Evolutionary conservation across 2,329 filamentous ascomycete species (phyloP), one percentile per base, ranked within the genome.

Genomic region (Nigrospora sphaerica): DNA sequence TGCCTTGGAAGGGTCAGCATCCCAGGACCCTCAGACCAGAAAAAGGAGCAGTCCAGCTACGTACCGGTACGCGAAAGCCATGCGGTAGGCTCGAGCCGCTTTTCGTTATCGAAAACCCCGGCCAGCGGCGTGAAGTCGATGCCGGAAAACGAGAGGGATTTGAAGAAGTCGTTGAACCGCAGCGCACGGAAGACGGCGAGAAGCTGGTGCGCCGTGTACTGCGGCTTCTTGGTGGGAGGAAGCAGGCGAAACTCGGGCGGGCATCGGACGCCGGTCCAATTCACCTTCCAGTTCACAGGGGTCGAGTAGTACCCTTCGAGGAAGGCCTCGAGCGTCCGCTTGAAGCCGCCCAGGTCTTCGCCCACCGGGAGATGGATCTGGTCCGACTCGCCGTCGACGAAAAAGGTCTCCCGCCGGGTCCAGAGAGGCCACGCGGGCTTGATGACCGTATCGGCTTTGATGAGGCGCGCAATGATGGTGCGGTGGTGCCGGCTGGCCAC

Each of bases 91-190:
- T 73, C 69, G 17, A 67, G 68, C 34, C 72, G 68, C 6, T 66
- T 62, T 2, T 64, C 57, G 38, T 68, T 67, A 49, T 80, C 77
- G 40, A 66, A 66, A 32, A 58, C 54, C 32, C 63, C 62, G 36
- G 63, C 60, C 1, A 74, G 60, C 14, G 55, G 61, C 2, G 69
- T 70, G 17, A 81, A 63, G 51, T 79, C 72, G 13, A 80, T 67
- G 44, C 74, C 69, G 11, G 65, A 60, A 50, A 81, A 78, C 2
- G 75, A 80, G n/a, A 81, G 59, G 1, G 75, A 74, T 48, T 74
- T 76, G 61, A 81, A 80, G 53, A 75, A 80, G 51, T 76, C 77
- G 45, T 81, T 81, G 56, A 78, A 81, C 11, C 77, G 69, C 48
- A 80, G 60, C 2, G 77, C 75, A 5, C 76, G 71, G 52, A 80